A percentile compares a stretch with the other conserved stretches of the same genome.
These are phyloP conservation scores for Xylariaceae sp. DNA, from an alignment of 2,329 filamentous ascomycete genomes.

Conservation along the genomic window DNA sequence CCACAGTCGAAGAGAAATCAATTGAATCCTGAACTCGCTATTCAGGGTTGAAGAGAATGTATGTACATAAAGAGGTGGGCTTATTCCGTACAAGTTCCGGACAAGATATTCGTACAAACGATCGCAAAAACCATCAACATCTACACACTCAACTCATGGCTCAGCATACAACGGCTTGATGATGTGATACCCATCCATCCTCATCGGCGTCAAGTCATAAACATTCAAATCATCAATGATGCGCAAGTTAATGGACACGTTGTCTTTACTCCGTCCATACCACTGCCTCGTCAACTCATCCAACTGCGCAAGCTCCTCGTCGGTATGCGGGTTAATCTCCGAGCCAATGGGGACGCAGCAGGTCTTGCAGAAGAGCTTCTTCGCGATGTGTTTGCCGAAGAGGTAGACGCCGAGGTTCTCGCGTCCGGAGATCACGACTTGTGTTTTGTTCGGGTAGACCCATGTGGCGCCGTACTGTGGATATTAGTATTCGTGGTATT, in stretches of 20 bases:
- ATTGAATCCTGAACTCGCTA: background rate
- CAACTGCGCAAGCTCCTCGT: slow-evolving; percentile 35
- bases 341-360: slow-evolving; percentile 44
- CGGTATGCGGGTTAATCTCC: slow-evolving; percentile 26
- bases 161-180: slow-evolving; percentile 35
- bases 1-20: background rate
- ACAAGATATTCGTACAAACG: background rate
- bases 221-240: slow-evolving; percentile 24
- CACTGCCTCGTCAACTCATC: slow-evolving; percentile 24
- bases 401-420: slow-evolving; percentile 38
- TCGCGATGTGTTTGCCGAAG: slow-evolving; percentile 31
- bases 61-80: background rate
- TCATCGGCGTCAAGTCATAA: slow-evolving; percentile 18
- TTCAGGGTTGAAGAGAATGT: background rate
- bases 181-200: slow-evolving; percentile 20
- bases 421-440: slow-evolving; percentile 38
- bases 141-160: slow-evolving; percentile 17
- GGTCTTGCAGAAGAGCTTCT: slow-evolving; percentile 44
- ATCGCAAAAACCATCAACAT: background rate
- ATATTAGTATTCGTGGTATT: background rate
- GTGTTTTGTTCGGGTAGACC: slow-evolving; percentile 38
- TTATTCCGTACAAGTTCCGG: background rate
- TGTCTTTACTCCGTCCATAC: slow-evolving; percentile 6
- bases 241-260: slow-evolving; percentile 30
- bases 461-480: slow-evolving; percentile 40